Base-by-base conservation (phyloP, 768 basidiomycete species). In the Boletus subcaerulescens region DNA sequence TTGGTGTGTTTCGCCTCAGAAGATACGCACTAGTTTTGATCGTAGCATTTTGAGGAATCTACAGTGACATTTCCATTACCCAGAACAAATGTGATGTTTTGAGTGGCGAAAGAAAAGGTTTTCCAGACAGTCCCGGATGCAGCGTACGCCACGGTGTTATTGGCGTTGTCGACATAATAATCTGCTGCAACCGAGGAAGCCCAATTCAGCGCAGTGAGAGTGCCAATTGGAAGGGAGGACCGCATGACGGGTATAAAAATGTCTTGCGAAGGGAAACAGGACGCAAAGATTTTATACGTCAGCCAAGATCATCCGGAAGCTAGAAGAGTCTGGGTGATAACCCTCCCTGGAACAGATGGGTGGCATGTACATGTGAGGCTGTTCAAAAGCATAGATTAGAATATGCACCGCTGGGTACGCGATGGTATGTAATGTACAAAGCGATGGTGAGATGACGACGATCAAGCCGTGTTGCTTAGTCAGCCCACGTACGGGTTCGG, bases 401-500 rank as follows among this genome's bases (percentile, higher is more conserved):
- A 22, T 22, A 22, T 22, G 22, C 22, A 22, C 22, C 22, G 22
- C 22, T 22, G n/a, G n/a, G n/a, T n/a, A n/a, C n/a, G n/a, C n/a
- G n/a, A n/a, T n/a, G 22, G 3, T 22, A 22, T 22, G 22, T 22
- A 22, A 3, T 22, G n/a, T n/a, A n/a, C n/a, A n/a, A n/a, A n/a
- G n/a, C n/a, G n/a, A n/a, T n/a, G n/a, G n/a, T n/a, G n/a, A 20
- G 3, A 20, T 20, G 20, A 20, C 3, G 20, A 20, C 20, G 45
- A 45, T 29, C 32, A 18, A 11, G 17, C 42, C 42, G 26, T 11
- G 4, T 3, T 22, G 53, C 57, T 66, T 57, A 67, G 57, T 68
- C 65, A 65, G 56, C 40, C 32, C 0, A 64, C 58, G 61, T 43
- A 48, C 43, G 6, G 45, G 35, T 49, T 47, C 60, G 60, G 65